Percentiles rank a stretch among this genome's conserved stretches.
phyloP scores from a whole-genome alignment of 139 green algal species.

The Tetradesmus lagerheimii region DNA sequence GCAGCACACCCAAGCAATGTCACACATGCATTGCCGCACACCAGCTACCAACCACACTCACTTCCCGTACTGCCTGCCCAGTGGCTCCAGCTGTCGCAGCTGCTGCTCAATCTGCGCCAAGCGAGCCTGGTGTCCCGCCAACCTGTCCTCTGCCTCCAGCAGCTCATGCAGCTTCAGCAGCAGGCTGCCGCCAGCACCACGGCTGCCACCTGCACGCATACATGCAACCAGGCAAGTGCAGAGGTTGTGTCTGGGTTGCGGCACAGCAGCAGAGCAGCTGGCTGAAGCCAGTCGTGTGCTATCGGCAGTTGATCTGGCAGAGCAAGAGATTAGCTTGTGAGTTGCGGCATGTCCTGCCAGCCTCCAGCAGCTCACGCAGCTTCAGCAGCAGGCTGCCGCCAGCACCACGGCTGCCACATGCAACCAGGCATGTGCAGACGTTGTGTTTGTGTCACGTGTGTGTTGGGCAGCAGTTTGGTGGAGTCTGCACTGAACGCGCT shows the following conservation, averaged over 20 bases:
- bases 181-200: conserved; percentile 63
- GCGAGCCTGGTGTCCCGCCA: conserved; percentile 55
- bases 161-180: conserved; percentile 83
- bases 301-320: no score
- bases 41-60: no score
- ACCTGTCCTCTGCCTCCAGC: conserved; percentile 62
- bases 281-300: conserved; percentile 34
- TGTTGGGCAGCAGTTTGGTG: no score
- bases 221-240: background rate
- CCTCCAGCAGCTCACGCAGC: conserved; percentile 77
- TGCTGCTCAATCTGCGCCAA: conserved; percentile 53
- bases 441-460: background rate
- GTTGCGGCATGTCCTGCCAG: conserved; percentile 68
- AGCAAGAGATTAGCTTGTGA: no score
- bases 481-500: no score
- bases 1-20: background rate
- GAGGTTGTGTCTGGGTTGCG: background rate
- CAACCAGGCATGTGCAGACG: background rate
- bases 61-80: conserved; percentile 69
- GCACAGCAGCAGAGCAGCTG: conserved; percentile 68
- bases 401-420: conserved; percentile 71
- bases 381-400: conserved; percentile 66
- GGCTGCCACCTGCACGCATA: conserved; percentile 62
- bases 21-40: no score
- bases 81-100: conserved; percentile 54